Evolutionary conservation across 805 yeast species (phyloP), one percentile per base, ranked within the genome.

Genomic region (Candida germanica): DNA sequence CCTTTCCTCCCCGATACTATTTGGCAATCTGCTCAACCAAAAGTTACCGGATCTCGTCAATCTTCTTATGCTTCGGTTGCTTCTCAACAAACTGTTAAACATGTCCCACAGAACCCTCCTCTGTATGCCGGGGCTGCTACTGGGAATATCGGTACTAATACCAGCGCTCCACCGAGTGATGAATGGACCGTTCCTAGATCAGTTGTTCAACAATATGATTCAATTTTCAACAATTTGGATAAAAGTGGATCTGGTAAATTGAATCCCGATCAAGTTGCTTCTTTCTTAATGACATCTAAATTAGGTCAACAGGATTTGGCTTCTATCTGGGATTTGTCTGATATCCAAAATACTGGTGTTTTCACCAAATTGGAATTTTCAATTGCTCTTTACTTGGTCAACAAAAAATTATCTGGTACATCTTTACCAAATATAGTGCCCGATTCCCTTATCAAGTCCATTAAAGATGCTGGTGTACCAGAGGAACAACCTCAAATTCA

Each of bases 291-390:
- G 71, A 83, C 93, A 7, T 91, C 98, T 3, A 84, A 86, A 43
- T 74, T 93, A 41, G 74, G 80, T 34, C 96, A 89, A 51, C 89
- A 86, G 34, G 80, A 78, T 14, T 72, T 93, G 44, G 98, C 98
- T 1, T 65, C 78, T 16, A 80, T 91, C 28, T 93, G 99, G 99
- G 98, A 93, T 61, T 70, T 93, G 48, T 79, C 98, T 7, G 97
- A 93, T 57, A 73, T 87, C 43, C 83, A 86, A 47, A 87, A 87
- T 58, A 78, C 85, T 29, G 97, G 96, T 17, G 73, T 73, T 27
- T 87, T 93, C 53, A 73, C 86, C 32, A 78, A 75, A 50, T 70
- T 77, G 46, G 98, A 93, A 58, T 93, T 93, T 58, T 80, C 94
- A 3, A 82, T 93, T 53, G 97, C 98, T 12, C 83, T 93, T 87